Evolutionary conservation across 371 early-diverging fungal species (phyloP), one percentile per base, ranked within the genome.

Genomic region (Actinomucor elegans): DNA sequence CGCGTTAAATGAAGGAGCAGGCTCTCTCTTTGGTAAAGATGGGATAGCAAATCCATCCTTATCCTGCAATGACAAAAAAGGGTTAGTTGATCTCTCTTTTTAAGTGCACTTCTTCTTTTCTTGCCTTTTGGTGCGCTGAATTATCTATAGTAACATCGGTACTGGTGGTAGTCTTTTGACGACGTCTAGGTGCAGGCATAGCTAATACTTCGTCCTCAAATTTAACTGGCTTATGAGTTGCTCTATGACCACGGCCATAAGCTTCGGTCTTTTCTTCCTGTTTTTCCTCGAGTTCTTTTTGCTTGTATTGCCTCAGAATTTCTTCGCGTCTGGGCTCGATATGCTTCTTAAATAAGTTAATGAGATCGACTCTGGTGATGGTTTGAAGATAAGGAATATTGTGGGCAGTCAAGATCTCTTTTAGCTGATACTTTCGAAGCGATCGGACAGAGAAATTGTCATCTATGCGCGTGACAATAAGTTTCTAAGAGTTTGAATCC

Each of bases 41-140:
- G 59, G 59, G 7, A 59, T 53, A 18, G 20, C 45, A 28, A 52
- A 59, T 0, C 59, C 59, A 17, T 59, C 59, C 17, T 47, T 18
- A 29, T 59, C 59, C 48, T n/a, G n/a, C n/a, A n/a, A n/a, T n/a
- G n/a, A 27, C 10, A 11, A 23, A 10, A 12, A 20, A 12, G n/a
- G 1, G 5, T 3, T 33, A n/a, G n/a, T n/a, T n/a, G n/a, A n/a
- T n/a, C n/a, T n/a, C n/a, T n/a, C n/a, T n/a, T n/a, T n/a, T n/a
- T n/a, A n/a, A n/a, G n/a, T n/a, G n/a, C n/a, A n/a, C n/a, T n/a
- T n/a, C n/a, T n/a, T n/a, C n/a, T n/a, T n/a, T n/a, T n/a, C n/a
- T n/a, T n/a, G n/a, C n/a, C n/a, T n/a, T n/a, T n/a, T n/a, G n/a
- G n/a, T n/a, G n/a, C n/a, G n/a, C n/a, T n/a, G n/a, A n/a, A n/a